These are phyloP conservation scores for Guyanaporus albipodus DNA, from an alignment of 768 basidiomycete species.

Conservation along the genomic window DNA sequence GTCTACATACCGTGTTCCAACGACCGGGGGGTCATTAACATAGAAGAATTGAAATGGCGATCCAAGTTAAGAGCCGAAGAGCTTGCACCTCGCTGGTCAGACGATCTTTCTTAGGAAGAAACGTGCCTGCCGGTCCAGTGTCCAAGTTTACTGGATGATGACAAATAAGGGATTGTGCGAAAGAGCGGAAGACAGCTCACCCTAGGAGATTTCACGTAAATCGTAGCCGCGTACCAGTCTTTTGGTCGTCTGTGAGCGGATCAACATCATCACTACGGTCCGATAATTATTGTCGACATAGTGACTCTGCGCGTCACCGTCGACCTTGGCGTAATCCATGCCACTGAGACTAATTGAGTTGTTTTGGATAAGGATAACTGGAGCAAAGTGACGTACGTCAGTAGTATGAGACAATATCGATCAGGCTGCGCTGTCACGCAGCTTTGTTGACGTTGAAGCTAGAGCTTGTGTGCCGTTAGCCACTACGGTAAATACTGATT, in stretches of 20 bases:
- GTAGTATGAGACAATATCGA: too few species aligned
- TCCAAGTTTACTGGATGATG: slow-evolving; percentile 29
- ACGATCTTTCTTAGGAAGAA: slow-evolving; percentile 31
- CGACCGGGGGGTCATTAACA: slow-evolving; percentile 40
- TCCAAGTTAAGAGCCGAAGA: slow-evolving; percentile 26
- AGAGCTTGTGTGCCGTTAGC: too few species aligned
- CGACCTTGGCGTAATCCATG: too few species aligned
- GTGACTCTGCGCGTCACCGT: too few species aligned
- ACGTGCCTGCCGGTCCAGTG: slow-evolving; percentile 34
- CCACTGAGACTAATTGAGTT: too few species aligned
- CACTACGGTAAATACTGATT: too few species aligned
- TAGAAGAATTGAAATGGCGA: slow-evolving; percentile 35
- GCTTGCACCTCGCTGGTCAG: slow-evolving; percentile 31
- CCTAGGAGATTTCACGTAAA: slow-evolving; percentile 24
- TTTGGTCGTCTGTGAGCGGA: slow-evolving; percentile 12
- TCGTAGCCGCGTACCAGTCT: slow-evolving; percentile 25
- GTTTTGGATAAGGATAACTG: too few species aligned
- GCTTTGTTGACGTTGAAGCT: too few species aligned
- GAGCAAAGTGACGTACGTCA: too few species aligned
- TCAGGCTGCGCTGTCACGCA: too few species aligned
- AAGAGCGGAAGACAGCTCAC: slow-evolving; percentile 6
- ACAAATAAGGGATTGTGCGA: not conserved
- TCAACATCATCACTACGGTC: not conserved
- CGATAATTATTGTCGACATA: too few species aligned
- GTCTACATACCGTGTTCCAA: slow-evolving; percentile 39